These are phyloP conservation scores for Emmonsiellopsis sp. DNA, from an alignment of 2,329 filamentous ascomycete species.

Conservation along the genomic window DNA sequence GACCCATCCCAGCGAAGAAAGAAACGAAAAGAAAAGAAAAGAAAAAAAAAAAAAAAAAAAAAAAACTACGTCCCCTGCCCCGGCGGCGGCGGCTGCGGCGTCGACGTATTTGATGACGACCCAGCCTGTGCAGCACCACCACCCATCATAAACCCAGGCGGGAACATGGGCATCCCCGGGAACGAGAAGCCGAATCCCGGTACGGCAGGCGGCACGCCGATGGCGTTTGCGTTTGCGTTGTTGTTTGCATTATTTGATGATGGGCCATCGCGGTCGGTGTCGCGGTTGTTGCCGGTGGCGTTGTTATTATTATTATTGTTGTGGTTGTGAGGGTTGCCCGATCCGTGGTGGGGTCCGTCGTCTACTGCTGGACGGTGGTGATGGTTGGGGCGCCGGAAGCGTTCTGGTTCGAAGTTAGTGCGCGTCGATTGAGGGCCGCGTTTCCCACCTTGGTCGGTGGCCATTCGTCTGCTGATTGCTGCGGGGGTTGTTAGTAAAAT, in stretches of 20 bases:
- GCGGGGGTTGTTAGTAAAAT: constrained; percentile 13
- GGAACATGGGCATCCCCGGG: constrained; percentile 40
- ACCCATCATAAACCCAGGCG: constrained; percentile 40
- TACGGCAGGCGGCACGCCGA: constrained; percentile 45
- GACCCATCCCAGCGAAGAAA: neutral
- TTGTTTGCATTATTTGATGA: constrained; percentile 11
- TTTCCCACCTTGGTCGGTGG: constrained; percentile 42
- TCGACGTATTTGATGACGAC: constrained; percentile 15
- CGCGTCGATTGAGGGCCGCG: constrained; percentile 41
- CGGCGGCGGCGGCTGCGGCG: constrained; percentile 29
- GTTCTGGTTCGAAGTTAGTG: constrained; percentile 19
- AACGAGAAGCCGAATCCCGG: constrained; percentile 49
- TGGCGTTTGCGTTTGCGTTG: constrained; percentile 30
- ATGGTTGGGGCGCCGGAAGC: constrained; percentile 22
- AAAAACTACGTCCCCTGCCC: constrained; percentile 20
- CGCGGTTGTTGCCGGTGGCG: constrained; percentile 16
- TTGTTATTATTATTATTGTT: constrained; percentile 21
- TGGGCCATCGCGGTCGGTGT: constrained; percentile 27
- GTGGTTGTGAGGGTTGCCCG: constrained; percentile 11
- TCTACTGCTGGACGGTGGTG: constrained; percentile 15
- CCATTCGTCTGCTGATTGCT: constrained; percentile 45
- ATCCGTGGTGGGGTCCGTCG: constrained; percentile 12
- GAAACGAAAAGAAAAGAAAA: constrained; percentile 3
- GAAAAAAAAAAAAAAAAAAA: neutral
- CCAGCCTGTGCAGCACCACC: constrained; percentile 22